Conservation (phyloP, 371 early-diverging fungal species). For the Apophysomyces sp. region DNA sequence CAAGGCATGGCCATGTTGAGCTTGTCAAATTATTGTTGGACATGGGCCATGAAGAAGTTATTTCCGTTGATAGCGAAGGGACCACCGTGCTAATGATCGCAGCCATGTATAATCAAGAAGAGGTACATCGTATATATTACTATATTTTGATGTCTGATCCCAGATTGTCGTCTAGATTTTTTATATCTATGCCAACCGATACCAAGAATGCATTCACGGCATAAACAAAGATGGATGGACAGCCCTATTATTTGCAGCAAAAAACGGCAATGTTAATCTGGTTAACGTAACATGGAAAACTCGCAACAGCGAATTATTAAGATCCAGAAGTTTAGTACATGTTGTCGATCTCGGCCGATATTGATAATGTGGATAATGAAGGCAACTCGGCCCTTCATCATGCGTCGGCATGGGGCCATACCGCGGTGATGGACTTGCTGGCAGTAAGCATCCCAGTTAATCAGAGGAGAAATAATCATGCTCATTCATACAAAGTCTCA, state of each 20-base stretch:
- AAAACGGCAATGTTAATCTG: constrained; percentile 49
- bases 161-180: constrained; percentile 32
- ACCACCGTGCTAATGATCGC: constrained; percentile 53
- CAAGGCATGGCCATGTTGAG: constrained; percentile 42
- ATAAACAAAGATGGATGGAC: constrained; percentile 49
- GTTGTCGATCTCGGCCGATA: constrained; percentile 45
- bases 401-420: constrained; percentile 53
- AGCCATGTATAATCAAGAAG: constrained; percentile 45
- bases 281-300: constrained; percentile 30
- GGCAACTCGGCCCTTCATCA: constrained; percentile 54
- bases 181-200: constrained; percentile 42
- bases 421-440: constrained; percentile 44
- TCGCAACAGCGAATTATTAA: background rate
- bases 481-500: constrained; percentile 23
- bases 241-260: constrained; percentile 44
- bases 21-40: constrained; percentile 42
- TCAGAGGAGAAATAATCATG: background rate
- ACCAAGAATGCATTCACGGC: constrained; percentile 52
- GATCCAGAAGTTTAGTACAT: constrained; percentile 26
- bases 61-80: constrained; percentile 50
- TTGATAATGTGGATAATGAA: constrained; percentile 53
- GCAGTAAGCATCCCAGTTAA: constrained; percentile 21
- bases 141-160: background rate
- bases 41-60: constrained; percentile 49
- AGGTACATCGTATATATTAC: constrained; percentile 22